Evolutionary conservation across 2,329 filamentous ascomycete genomes (phyloP), one percentile per base, ranked within the genome.

Genomic region (Ramichloridium luteum): DNA sequence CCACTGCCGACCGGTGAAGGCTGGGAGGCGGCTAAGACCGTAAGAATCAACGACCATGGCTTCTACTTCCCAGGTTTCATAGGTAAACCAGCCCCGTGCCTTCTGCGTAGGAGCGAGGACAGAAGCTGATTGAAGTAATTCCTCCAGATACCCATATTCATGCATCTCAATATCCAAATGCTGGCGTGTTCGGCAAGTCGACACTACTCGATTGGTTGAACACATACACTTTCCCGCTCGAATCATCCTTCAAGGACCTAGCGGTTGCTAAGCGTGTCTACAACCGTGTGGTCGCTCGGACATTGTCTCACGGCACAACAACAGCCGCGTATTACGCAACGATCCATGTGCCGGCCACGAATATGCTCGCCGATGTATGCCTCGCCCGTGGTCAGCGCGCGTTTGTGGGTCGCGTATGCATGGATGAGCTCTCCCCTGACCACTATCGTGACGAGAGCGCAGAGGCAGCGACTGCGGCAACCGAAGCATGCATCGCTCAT

Each of bases 291-390:
- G 72, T 98, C 41, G 66, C 74, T 16, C 75, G 82, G 28, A 93
- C 85, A 0, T 71, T 98, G 8, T 71, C 82, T 13, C 76, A 94
- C 53, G 90, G 90, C 40, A 98, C 90, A 6, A 98, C 90, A 1
- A 90, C 82, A 8, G 85, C 85, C 4, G 74, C 83, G n/a, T 96
- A 96, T 67, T 96, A 81, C 56, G 88, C 88, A 36, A 96, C 90
- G 15, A 75, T 84, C 40, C 77, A 93, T 54, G 80, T 93, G 1
- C 67, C 72, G 1, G 75, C 85, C 2, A 98, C 90, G n/a, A 94
- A 93, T 53, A 69, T 93, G 5, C 76, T 98, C 4, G 81, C 86
- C 1, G 74, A 83, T 41, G 71, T 94, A 12, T 94, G 88, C 50
- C 66, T 82, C n/a, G 53, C 61, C 1, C 62, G 72, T 15, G 90